Evolutionary conservation across 257 asterid species (phyloP).

Genomic region (Solanum megistacrolobum): DNA sequence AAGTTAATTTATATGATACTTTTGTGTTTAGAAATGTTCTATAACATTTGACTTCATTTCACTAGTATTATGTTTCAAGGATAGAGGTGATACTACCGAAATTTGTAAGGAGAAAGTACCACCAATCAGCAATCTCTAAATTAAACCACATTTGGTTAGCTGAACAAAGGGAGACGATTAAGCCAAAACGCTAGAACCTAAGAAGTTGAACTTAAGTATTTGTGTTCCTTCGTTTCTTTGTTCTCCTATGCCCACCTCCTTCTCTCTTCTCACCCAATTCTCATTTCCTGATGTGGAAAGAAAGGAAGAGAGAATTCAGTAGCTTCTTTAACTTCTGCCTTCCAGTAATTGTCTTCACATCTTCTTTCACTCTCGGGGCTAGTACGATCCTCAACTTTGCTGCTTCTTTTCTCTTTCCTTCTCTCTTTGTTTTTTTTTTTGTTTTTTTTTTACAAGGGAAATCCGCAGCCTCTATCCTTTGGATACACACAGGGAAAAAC

Average conservation of each 20-base stretch:
- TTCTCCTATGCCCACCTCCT: background rate
- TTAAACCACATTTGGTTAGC: background rate
- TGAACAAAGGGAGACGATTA: background rate
- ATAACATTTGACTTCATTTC: background rate
- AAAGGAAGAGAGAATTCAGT: background rate
- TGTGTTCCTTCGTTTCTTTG: background rate
- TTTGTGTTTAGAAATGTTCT: background rate
- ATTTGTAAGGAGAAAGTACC: background rate
- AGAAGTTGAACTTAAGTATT: background rate
- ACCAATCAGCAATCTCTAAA: background rate
- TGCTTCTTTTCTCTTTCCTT: background rate
- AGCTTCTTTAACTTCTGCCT: background rate
- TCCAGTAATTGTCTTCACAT: background rate
- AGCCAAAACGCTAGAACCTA: background rate
- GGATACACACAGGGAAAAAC: background rate
- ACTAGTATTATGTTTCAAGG: background rate
- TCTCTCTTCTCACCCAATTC: background rate
- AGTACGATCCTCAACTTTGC: background rate
- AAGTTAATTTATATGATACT: background rate
- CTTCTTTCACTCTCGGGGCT: background rate
- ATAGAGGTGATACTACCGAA: background rate
- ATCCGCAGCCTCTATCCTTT: background rate
- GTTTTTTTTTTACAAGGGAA: background rate
- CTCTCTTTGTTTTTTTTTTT: background rate
- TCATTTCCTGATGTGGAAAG: background rate